Evolutionary conservation across 2,329 filamentous ascomycete species (phyloP), one percentile per base, ranked within the genome.

Genomic region (Grosmannia huntii): DNA sequence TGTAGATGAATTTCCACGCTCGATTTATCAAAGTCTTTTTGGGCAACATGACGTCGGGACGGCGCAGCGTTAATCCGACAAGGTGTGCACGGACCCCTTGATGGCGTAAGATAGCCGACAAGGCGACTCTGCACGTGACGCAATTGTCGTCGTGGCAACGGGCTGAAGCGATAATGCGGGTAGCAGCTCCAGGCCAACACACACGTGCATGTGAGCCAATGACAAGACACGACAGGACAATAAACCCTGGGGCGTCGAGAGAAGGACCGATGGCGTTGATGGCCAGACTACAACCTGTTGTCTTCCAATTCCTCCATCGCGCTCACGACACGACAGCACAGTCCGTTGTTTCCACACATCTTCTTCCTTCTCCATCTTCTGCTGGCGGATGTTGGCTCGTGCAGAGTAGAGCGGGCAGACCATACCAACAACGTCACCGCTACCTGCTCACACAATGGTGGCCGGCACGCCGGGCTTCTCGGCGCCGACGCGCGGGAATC

Each of bases 401-500:
- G 31, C 56, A 51, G n/a, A 12, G 25, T 33, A 55, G 38, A 28
- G 25, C 21, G 23, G 6, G 36, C n/a, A 19, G 12, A 38, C n/a
- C 41, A 6, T 19, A 44, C 41, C 41, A 44, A 6, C 25, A 31
- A 33, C 25, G 16, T 33, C 16, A 25, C n/a, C 21, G 25, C 21
- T 21, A 11, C 50, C 19, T 11, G 36, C 21, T 7, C 23, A 27
- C 54, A 23, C 53, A 38, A 60, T 50, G 51, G 55, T 63, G 56
- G 33, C 54, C n/a, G 62, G 60, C 7, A 48, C 56, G 11, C 44
- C 61, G 28, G 60, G 60, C 14, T 58, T 61, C 21, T 27, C 60
- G 12, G 56, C 57, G 33, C 60, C 56, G 57, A 28, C 53, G 69
- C 88, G 90, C 66, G 87, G 84, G 69, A 92, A 89, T 73, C 87